Evolutionary conservation across 495 filamentous ascomycete genomes (phyloP), one percentile per base, ranked within the genome.

Genomic region (Penicillium pancosmium): DNA sequence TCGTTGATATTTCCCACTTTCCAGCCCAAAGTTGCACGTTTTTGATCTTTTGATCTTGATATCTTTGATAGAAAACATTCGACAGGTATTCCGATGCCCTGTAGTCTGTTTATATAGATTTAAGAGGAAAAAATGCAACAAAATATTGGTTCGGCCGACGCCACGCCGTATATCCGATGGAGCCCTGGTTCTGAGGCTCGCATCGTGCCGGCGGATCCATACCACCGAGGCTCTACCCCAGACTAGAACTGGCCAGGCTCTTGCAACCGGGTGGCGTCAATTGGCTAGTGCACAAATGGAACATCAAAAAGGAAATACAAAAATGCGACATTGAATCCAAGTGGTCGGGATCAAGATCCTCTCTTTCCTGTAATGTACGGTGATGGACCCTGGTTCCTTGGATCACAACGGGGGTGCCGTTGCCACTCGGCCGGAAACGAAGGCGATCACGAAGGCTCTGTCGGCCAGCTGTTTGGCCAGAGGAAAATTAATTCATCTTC

Each of bases 371-470:
- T 48, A 2, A n/a, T 2, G 23, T 49, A 5, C 6, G 31, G 16
- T 18, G n/a, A 4, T 40, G 18, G 54, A 60, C 57, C 57, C 5
- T 56, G 58, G 58, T 52, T 62, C 54, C 38, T 18, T 3, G 46
- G 4, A 12, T 19, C 12, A 10, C 21, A 48, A 27, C 44, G 19
- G 41, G 41, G 12, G n/a, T 44, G 41, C 16, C 34, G 18, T 36
- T 25, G 54, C 54, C 54, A 57, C 59, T 48, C 54, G 54, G 49
- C 34, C 59, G 59, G 54, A 47, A 48, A 41, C 50, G 54, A 52
- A 25, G 44, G n/a, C n/a, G 50, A 55, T 44, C 40, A 1, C 23
- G 6, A 11, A 4, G 9, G 38, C 1, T 44, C 44, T 16, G 9
- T 11, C 21, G 2, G 19, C 8, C 25, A 4, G 12, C 11, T 23